phyloP scores from a whole-genome alignment of 371 early-diverging fungal genomes.

The Nematocida sp. region DNA sequence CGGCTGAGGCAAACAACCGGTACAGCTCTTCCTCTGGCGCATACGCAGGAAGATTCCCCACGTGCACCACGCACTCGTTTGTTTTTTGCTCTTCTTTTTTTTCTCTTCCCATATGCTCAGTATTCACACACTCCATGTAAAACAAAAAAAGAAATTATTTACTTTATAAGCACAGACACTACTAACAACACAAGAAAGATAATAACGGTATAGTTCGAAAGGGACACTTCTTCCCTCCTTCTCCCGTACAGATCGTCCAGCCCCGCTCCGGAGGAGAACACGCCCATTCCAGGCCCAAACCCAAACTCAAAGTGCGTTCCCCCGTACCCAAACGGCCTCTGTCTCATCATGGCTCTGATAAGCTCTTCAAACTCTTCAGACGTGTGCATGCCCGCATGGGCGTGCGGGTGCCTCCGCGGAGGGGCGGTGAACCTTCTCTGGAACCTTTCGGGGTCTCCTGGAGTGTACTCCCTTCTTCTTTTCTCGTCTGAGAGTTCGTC shows the following conservation, averaged over 20 bases:
- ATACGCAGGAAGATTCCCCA: slow-evolving; percentile 58
- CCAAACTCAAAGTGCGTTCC: too few relatives aligned
- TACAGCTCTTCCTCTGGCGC: slow-evolving; percentile 59
- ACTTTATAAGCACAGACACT: too few relatives aligned
- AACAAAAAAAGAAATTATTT: slow-evolving; percentile 32
- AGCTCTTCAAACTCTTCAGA: background rate
- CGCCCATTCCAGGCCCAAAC: too few relatives aligned
- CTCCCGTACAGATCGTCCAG: too few relatives aligned
- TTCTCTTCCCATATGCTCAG: slow-evolving; percentile 28
- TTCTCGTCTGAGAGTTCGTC: slow-evolving; percentile 1
- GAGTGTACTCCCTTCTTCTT: background rate
- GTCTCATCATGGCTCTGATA: too few relatives aligned
- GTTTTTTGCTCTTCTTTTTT: slow-evolving; percentile 29
- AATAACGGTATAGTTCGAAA: too few relatives aligned
- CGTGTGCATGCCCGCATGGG: background rate
- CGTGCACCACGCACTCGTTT: slow-evolving; percentile 51
- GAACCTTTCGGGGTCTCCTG: background rate
- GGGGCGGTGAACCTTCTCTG: too few relatives aligned
- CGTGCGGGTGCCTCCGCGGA: too few relatives aligned
- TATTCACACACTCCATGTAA: background rate
- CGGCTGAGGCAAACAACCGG: slow-evolving; percentile 55
- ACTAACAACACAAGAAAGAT: too few relatives aligned
- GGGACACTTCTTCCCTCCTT: too few relatives aligned
- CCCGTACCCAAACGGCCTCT: too few relatives aligned
- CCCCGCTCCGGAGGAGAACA: too few relatives aligned